phyloP scores from a whole-genome alignment of 2,329 filamentous ascomycete genomes.

The Fusarium torreyae region DNA sequence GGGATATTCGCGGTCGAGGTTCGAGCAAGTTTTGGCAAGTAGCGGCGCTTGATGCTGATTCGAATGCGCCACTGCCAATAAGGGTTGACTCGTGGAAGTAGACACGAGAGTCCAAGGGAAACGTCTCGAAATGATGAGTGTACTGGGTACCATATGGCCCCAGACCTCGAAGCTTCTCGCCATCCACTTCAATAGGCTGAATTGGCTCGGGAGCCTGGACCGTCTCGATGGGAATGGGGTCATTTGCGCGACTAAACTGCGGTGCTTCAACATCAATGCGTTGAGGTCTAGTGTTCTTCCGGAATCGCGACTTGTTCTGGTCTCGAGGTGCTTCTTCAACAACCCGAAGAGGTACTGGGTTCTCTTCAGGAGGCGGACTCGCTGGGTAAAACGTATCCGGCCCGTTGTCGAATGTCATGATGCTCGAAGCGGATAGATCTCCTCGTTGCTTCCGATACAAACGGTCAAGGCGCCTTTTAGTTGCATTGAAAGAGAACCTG shows the following conservation, averaged over 20 bases:
- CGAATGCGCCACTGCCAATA: constrained; percentile 68
- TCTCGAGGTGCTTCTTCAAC: constrained; percentile 18
- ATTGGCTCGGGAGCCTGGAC: constrained; percentile 17
- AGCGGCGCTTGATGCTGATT: constrained; percentile 55
- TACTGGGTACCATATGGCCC: constrained; percentile 74
- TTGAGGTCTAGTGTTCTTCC: constrained; percentile 62
- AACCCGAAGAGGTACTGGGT: constrained; percentile 42
- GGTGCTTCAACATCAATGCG: constrained; percentile 66
- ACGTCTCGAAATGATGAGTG: constrained; percentile 74
- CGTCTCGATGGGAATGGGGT: constrained; percentile 59
- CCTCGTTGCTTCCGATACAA: constrained; percentile 63
- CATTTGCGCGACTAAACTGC: constrained; percentile 67
- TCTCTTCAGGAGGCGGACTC: constrained; percentile 46
- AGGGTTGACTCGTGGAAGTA: constrained; percentile 74
- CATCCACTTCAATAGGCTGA: constrained; percentile 33
- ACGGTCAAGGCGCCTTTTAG: constrained; percentile 69
- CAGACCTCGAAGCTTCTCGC: constrained; percentile 63
- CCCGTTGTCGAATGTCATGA: constrained; percentile 35
- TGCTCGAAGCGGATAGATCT: constrained; percentile 43
- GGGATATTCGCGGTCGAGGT: constrained; percentile 55
- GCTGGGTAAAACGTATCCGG: constrained; percentile 36
- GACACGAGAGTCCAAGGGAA: constrained; percentile 68
- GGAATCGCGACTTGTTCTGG: constrained; percentile 53
- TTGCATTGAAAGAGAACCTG: constrained; percentile 62
- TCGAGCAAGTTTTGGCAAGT: constrained; percentile 51